Evolutionary conservation across 1,284 basidiomycete species (phyloP).

Genomic region (Meripilus lineatus): DNA sequence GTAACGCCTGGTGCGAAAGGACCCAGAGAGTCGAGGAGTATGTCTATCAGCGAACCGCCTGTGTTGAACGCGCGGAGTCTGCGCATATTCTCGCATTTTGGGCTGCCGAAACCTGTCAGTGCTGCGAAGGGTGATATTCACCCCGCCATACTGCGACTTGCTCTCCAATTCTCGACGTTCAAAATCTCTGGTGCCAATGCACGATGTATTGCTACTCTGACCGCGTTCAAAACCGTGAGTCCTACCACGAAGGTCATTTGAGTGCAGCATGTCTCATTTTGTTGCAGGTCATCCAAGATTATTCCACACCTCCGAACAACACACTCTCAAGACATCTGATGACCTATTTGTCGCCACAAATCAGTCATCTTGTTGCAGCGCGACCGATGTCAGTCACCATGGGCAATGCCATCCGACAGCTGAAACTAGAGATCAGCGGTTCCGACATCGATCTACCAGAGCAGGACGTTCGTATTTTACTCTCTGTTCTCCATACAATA

Average conservation of each 20-base stretch:
- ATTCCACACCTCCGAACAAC: conserved; percentile 76
- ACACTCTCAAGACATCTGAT: conserved; percentile 84
- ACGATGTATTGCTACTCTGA: conserved; percentile 82
- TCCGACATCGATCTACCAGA: conserved; percentile 91
- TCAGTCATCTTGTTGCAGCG: conserved; percentile 82
- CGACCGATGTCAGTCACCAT: conserved; percentile 93
- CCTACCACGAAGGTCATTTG: conserved; percentile 13
- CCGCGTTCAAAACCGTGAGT: conserved; percentile 77
- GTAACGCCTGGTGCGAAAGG: conserved; percentile 12
- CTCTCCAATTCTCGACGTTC: conserved; percentile 80
- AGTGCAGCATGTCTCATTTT: conserved; percentile 4
- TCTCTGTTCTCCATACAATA: conserved; percentile 4
- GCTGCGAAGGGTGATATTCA: conserved; percentile 77
- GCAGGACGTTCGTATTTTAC: conserved; percentile 68
- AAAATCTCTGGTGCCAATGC: conserved; percentile 86
- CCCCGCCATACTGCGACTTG: conserved; percentile 73
- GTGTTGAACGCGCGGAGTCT: conserved; percentile 43
- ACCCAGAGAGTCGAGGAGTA: conserved; percentile 19
- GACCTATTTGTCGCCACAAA: conserved; percentile 87
- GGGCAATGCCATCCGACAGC: conserved; percentile 90
- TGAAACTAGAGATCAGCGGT: conserved; percentile 94
- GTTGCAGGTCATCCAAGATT: conserved; percentile 79
- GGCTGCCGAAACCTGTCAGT: conserved; percentile 58
- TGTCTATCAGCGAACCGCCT: conserved; percentile 9
- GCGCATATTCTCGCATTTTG: conserved; percentile 81